phyloP scores from a whole-genome alignment of 2,329 filamentous ascomycete species.

The Fusarium paranaense region DNA sequence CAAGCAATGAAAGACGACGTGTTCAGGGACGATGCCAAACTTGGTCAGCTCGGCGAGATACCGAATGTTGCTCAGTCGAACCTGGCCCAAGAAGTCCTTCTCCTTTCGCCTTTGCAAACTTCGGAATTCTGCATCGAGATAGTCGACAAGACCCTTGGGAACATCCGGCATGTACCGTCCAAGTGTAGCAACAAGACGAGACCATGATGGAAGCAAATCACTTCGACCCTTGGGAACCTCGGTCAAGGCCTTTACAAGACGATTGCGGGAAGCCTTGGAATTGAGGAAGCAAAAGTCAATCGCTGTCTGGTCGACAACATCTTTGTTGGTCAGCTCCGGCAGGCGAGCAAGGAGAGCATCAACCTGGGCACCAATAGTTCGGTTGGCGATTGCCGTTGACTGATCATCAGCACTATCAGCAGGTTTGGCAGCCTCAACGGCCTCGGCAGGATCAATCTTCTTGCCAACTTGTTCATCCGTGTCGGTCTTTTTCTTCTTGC shows the following conservation, averaged over 20 bases:
- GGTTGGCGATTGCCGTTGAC: conserved; percentile 95
- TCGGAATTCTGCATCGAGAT: conserved; percentile 96
- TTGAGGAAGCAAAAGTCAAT: conserved; percentile 99
- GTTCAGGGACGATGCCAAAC: conserved; percentile 96
- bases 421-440: conserved; percentile 62
- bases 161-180: conserved; percentile 95
- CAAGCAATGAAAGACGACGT: conserved; percentile 98
- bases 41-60: conserved; percentile 98
- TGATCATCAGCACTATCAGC: conserved; percentile 77
- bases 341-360: conserved; percentile 88
- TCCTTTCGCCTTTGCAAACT: conserved; percentile 96
- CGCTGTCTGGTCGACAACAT: conserved; percentile 89
- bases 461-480: conserved; percentile 85
- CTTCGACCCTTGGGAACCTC: conserved; percentile 95
- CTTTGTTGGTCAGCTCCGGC: conserved; percentile 92
- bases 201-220: conserved; percentile 90
- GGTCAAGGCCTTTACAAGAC: conserved; percentile 90
- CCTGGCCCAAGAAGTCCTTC: conserved; percentile 96
- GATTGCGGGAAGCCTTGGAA: conserved; percentile 96
- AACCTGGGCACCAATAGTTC: conserved; percentile 96
- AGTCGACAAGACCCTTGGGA: conserved; percentile 89
- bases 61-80: conserved; percentile 93
- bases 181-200: conserved; percentile 91
- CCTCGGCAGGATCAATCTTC: conserved; percentile 70
- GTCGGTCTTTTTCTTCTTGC: conserved; percentile 92